phyloP scores from a whole-genome alignment of 352 stramenopile genomes.

The Phytophthora kernoviae region DNA sequence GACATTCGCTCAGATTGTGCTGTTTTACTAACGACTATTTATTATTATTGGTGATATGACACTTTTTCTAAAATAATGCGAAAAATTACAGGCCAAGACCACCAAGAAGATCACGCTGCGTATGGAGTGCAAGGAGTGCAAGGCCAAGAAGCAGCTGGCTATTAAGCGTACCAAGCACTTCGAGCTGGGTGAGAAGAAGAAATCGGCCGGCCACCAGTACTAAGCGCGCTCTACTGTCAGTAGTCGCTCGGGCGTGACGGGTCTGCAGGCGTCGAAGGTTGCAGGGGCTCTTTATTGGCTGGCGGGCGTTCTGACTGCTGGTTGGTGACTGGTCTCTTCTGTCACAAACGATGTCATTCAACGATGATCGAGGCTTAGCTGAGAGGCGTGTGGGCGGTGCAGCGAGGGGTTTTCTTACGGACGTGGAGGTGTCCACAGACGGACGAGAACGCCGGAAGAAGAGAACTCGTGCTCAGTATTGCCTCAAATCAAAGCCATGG shows the following conservation, averaged over 20 bases:
- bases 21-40: not conserved
- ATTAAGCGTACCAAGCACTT: conserved; percentile 99
- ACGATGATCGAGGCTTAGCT: conserved; percentile 23
- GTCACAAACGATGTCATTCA: conserved; percentile 25
- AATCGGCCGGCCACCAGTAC: conserved; percentile 96
- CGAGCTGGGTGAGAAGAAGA: conserved; percentile 99
- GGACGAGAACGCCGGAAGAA: conserved; percentile 9
- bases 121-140: conserved; percentile 99
- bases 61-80: no score
- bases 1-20: no score
- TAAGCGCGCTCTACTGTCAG: conserved; percentile 79
- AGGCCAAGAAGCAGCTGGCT: conserved; percentile 99
- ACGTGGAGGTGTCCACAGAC: conserved; percentile 4
- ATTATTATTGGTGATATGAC: not conserved
- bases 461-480: conserved; percentile 21
- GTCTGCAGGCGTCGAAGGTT: conserved; percentile 14
- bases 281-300: conserved; percentile 15
- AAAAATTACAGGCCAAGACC: conserved; percentile 95
- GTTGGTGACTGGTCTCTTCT: conserved; percentile 12
- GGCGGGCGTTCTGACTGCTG: not conserved
- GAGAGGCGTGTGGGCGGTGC: conserved; percentile 16
- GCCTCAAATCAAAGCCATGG: conserved; percentile 57
- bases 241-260: conserved; percentile 7
- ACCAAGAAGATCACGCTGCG: conserved; percentile 97
- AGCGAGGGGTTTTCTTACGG: conserved; percentile 11